A percentile compares a stretch with the other conserved stretches of the same genome.
Evolutionary conservation across 2,329 filamentous ascomycete genomes (phyloP).

Genomic region (Beauveria scarabaeidicola): DNA sequence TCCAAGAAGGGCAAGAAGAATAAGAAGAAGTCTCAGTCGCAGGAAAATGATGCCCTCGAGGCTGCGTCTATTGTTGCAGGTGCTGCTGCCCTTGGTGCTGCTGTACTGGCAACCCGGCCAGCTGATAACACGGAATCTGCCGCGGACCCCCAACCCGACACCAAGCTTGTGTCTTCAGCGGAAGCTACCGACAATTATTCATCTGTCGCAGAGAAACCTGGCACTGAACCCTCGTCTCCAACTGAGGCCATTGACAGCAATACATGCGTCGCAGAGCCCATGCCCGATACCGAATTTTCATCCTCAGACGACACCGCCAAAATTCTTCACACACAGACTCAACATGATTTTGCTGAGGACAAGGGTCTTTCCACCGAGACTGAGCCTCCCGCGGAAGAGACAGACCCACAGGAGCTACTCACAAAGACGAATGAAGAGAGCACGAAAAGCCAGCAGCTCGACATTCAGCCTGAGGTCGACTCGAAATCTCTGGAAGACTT

Average conservation of each 20-base stretch:
- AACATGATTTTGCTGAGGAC: not conserved
- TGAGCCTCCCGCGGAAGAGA: conserved; percentile 13
- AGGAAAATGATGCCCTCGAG: conserved; percentile 3
- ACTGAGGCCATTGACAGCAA: not conserved
- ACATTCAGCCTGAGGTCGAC: not conserved
- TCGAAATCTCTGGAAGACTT: not conserved
- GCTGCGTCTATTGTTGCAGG: not conserved
- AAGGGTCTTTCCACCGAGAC: not conserved
- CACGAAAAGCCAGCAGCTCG: conserved; percentile 5
- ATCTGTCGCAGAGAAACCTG: not conserved
- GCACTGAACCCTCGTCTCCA: not conserved
- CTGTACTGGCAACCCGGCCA: not conserved
- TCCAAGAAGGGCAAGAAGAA: conserved; percentile 19
- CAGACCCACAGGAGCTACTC: conserved; percentile 11
- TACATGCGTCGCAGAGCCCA: not conserved
- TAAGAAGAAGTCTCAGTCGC: conserved; percentile 12
- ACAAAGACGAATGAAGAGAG: conserved; percentile 15
- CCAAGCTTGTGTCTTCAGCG: not conserved
- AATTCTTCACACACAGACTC: not conserved
- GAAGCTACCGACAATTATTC: not conserved
- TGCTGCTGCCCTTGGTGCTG: not conserved
- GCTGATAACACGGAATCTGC: not conserved
- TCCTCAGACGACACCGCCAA: not conserved
- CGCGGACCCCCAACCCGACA: conserved; percentile 1
- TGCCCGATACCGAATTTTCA: not conserved